Conservation (phyloP, 176 grass and related monocot species). For the Raddia distichophylla region DNA sequence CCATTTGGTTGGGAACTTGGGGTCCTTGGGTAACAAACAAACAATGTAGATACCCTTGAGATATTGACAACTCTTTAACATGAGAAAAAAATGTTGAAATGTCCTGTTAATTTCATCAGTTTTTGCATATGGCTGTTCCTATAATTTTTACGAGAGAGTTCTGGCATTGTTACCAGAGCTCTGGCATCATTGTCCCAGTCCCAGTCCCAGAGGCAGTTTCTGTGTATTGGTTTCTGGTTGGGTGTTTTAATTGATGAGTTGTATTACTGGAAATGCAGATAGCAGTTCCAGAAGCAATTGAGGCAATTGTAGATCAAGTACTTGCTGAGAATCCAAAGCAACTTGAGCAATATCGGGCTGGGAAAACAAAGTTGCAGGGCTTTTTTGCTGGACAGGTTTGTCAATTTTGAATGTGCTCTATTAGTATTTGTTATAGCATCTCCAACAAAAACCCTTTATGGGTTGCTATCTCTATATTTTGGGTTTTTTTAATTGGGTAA, state of each 20-base stretch:
- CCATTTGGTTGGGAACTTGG: neutral
- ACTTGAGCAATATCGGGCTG: constrained; percentile 75
- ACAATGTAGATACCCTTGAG: neutral
- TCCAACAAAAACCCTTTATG: no score
- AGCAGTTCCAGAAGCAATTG: constrained; percentile 79
- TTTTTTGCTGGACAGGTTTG: constrained; percentile 87
- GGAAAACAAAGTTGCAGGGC: constrained; percentile 88
- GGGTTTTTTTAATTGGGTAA: no score
- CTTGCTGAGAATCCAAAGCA: constrained; percentile 83
- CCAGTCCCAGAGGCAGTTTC: neutral
- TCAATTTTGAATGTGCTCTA: neutral
- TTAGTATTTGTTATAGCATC: neutral
- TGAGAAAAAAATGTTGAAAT: neutral
- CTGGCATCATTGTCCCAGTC: neutral
- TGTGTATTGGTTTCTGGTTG: constrained; percentile 24
- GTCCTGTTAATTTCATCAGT: neutral
- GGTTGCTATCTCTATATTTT: no score
- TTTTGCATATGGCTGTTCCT: constrained; percentile 6
- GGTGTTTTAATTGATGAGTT: constrained; percentile 10
- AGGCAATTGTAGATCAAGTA: constrained; percentile 76
- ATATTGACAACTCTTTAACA: neutral
- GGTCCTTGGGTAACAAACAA: neutral
- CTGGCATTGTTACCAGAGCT: neutral
- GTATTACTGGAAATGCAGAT: constrained; percentile 51
- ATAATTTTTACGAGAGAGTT: constrained; percentile 14